phyloP scores from a whole-genome alignment of 176 grass and related monocot species.

The Dendrocalamus sinicus region DNA sequence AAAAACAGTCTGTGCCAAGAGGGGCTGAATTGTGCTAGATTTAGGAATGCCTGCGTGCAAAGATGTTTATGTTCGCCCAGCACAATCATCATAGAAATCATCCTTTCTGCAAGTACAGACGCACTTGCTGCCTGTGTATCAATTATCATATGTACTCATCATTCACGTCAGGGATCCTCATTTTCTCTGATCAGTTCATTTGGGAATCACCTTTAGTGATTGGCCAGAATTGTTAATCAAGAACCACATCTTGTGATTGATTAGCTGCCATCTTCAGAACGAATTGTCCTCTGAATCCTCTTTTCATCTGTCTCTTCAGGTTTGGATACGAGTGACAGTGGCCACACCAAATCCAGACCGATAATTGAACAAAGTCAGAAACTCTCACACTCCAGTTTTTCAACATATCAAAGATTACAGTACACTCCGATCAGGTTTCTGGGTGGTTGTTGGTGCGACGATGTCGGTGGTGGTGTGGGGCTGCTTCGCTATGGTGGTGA shows the following conservation, averaged over 20 bases:
- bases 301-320: neutral
- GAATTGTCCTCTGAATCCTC: neutral
- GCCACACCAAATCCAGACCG: constrained; percentile 15
- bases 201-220: neutral
- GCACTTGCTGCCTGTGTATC: neutral
- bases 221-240: neutral
- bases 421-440: neutral
- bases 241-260: neutral
- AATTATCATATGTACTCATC: neutral
- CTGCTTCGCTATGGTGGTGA: neutral
- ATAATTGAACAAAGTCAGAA: neutral
- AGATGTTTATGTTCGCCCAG: neutral
- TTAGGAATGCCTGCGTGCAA: neutral
- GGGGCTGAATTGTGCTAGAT: neutral
- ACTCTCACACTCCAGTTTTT: neutral
- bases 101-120: neutral
- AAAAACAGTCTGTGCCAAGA: neutral
- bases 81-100: neutral
- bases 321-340: neutral
- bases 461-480: constrained; percentile 35
- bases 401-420: constrained; percentile 14
- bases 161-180: neutral
- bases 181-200: neutral
- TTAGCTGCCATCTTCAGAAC: neutral
- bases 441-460: neutral